Conservation (phyloP, 129 eudicot species). For the Dittrichia graveolens region DNA sequence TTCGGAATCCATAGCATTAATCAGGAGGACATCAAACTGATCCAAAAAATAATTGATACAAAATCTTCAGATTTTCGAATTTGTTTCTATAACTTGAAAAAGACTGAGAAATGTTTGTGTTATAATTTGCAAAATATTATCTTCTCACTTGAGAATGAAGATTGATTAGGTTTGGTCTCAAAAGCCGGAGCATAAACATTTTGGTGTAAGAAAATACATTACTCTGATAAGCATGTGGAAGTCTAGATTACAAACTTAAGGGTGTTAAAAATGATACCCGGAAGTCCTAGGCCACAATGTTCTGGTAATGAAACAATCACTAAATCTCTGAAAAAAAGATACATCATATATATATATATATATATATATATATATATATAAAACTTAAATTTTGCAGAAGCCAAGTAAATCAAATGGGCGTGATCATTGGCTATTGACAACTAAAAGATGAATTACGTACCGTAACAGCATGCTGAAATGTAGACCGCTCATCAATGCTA, state of each 20-base stretch:
- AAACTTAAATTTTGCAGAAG: neutral
- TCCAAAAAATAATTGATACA: neutral
- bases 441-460: slow-evolving; percentile 31
- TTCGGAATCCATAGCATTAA: neutral
- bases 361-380: neutral
- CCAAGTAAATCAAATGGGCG: neutral
- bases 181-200: too few relatives aligned
- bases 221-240: too few relatives aligned
- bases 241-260: neutral
- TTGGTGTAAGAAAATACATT: too few relatives aligned
- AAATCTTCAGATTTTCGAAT: neutral
- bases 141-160: too few relatives aligned
- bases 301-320: slow-evolving; percentile 60
- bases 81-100: neutral
- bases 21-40: neutral
- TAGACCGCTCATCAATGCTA: slow-evolving; percentile 64
- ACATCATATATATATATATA: neutral
- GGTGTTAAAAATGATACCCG: slow-evolving; percentile 48
- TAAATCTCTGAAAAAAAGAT: neutral
- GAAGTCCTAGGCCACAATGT: slow-evolving; percentile 88
- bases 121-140: neutral
- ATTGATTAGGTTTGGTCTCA: too few relatives aligned
- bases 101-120: neutral
- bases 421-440: neutral
- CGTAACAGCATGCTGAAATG: slow-evolving; percentile 59